Base-by-base conservation (phyloP, 495 filamentous ascomycete genomes). In the Rusavskia elegans region DNA sequence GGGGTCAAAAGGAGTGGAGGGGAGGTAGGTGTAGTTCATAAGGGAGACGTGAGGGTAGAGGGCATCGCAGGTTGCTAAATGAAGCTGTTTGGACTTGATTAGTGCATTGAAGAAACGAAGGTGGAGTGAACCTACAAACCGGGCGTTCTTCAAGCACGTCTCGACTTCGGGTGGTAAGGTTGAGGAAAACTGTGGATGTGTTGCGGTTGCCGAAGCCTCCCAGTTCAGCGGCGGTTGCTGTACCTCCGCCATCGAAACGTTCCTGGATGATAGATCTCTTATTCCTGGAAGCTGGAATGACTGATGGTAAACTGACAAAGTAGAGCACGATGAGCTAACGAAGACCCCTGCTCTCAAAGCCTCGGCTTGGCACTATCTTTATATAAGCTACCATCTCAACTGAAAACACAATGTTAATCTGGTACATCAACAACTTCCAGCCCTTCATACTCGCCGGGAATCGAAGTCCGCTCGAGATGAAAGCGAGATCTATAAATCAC, bases 1-100 rank as follows among this genome's bases (percentile, higher is more conserved):
- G 32, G 76, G 60, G 35, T 79, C 76, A 68, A 80, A 89, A 17
- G 88, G 86, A 6, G 86, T 85, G 0, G 76, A 79, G 17, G 89
- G 84, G 50, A 98, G 85, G 71, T 95, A 98, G 61, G 92, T 96
- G 72, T 96, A 98, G 70, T 94, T 95, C 92, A 98, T 98, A 57
- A 98, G 80, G 25, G 87, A 90, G 63, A 97, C 85, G 69, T 98
- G 92, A 16, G 92, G 92, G 59, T 78, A 77, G 64, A 90, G 80
- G 59, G 79, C 74, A 64, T 76, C 77, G 66, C 82, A 89, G 52
- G 92, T 98, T 56, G 92, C 89, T 30, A 98, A 82, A 65, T 98
- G 93, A 53, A 98, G 88, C 88, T 95, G 56, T 50, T 11, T 32
- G 20, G 20, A 40, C 27, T 27, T 27, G 25, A 27, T 27, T 27